Evolutionary conservation across 225 moss, liverwort and hornwort genomes (phyloP), one percentile per base, ranked within the genome.

Genomic region (Rhytidiadelphus loreus): DNA sequence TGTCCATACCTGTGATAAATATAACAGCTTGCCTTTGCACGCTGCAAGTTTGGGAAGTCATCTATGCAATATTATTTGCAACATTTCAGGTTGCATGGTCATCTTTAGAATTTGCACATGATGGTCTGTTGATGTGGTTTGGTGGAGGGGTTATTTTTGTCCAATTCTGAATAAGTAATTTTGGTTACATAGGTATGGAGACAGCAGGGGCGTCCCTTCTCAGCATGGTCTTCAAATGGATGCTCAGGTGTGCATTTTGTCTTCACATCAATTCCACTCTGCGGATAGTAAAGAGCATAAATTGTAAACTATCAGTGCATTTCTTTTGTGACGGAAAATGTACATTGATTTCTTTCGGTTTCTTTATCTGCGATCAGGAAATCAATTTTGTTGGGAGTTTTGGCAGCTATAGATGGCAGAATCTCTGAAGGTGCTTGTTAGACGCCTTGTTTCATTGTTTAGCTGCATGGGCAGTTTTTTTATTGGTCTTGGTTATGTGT

Each of bases 171-270:
- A 73, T 41, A 20, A 58, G 30, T 79, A 13, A 50, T 50, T 55
- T 53, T 83, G 79, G 83, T 74, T 50, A 46, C 88, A 85, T 86
- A 98, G 98, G 82, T 98, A 97, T 90, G 98, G 97, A 81, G 96
- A 93, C 65, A 98, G 95, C 88, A 93, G 92, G 46, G 97, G 98
- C 79, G 90, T 94, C 57, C 96, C 97, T 50, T 97, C 98, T 92
- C 98, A 98, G 81, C 86, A 90, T 80, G 98, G 98, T 56, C 92
- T 98, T 71, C 94, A 78, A 83, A 87, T 96, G 91, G 96, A 97
- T 89, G 95, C 97, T 43, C 96, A 98, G 95, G 95, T 94, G 90
- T 87, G 72, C n/a, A 43, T 61, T 66, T 46, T 63, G 6, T 79
- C 84, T 74, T 79, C 62, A 17, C 78, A 81, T 46, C 23, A 83